Conservation (phyloP, 176 grass and related monocot genomes). For the Thinopyrum elongatum region DNA sequence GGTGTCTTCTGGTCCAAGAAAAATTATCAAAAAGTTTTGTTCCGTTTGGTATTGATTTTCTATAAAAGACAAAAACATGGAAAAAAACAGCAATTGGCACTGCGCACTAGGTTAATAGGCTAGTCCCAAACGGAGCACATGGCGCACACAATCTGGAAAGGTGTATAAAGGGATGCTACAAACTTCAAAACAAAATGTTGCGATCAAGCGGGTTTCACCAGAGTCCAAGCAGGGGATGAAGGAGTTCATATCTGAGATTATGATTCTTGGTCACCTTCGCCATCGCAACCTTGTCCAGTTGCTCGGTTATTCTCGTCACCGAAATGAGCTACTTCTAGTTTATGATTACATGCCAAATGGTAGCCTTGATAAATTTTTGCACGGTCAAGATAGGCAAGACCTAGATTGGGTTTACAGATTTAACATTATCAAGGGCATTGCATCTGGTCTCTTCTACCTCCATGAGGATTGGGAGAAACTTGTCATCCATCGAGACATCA, state of each 20-base stretch:
- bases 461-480: not conserved
- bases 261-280: not conserved
- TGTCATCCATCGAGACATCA: not conserved
- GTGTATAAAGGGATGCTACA: not conserved
- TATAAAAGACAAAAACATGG: no score
- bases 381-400: not conserved
- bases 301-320: not conserved
- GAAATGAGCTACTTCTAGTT: not conserved
- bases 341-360: not conserved
- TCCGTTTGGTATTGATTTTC: no score
- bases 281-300: not conserved
- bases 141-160: no score
- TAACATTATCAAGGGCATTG: not conserved
- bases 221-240: not conserved
- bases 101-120: no score
- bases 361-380: not conserved
- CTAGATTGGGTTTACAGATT: not conserved
- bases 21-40: no score
- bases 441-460: not conserved
- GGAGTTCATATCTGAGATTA: not conserved
- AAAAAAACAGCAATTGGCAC: no score
- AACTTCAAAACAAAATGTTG: not conserved
- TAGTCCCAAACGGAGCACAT: no score
- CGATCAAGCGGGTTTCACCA: not conserved
- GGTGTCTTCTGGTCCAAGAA: no score